These are phyloP conservation scores for Fallopia convolvulus DNA, from an alignment of 148 eudicot genomes.

Conservation along the genomic window DNA sequence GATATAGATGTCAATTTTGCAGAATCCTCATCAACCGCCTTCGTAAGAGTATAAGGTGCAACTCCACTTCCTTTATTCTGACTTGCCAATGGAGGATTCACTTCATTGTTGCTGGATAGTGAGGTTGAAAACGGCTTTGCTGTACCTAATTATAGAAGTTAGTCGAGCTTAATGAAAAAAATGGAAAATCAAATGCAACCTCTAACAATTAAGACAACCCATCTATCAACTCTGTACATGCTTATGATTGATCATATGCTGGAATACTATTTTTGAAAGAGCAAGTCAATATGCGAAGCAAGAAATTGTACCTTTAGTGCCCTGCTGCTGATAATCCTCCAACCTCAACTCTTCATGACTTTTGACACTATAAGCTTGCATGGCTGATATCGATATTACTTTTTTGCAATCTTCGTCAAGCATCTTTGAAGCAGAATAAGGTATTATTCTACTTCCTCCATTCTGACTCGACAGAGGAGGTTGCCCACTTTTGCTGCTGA, in stretches of 20 bases:
- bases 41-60: slow-evolving; percentile 46
- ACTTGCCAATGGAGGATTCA: slow-evolving; percentile 26
- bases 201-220: neutral
- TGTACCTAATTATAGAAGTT: neutral
- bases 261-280: neutral
- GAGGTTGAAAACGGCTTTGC: neutral
- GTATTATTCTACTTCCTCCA: slow-evolving; percentile 59
- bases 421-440: slow-evolving; percentile 40
- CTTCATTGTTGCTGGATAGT: neutral
- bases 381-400: slow-evolving; percentile 37
- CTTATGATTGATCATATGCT: neutral
- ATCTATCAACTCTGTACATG: neutral
- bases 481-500: neutral
- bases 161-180: neutral
- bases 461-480: slow-evolving; percentile 42
- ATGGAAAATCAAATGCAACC: neutral
- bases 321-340: slow-evolving; percentile 13
- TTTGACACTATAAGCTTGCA: slow-evolving; percentile 12
- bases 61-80: slow-evolving; percentile 71
- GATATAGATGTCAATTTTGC: slow-evolving; percentile 40
- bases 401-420: slow-evolving; percentile 40
- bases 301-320: slow-evolving; percentile 8
- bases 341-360: slow-evolving; percentile 17
- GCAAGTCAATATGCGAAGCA: neutral
- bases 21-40: slow-evolving; percentile 31